Evolutionary conservation across 768 basidiomycete genomes (phyloP).

Genomic region (Pulveroboletus ravenelii): DNA sequence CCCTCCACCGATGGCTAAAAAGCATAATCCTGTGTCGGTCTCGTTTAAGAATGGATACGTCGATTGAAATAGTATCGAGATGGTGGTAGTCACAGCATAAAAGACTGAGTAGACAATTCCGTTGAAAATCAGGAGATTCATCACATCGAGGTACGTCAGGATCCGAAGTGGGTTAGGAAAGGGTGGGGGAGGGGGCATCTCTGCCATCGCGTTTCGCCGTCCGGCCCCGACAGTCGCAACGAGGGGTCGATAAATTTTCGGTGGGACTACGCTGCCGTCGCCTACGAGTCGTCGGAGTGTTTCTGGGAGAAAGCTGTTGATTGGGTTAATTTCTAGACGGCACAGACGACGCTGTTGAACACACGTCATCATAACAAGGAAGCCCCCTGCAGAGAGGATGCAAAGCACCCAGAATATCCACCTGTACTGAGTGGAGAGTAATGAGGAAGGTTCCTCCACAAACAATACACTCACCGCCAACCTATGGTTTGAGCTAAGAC

Average conservation of each 20-base stretch:
- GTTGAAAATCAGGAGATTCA: slow-evolving; percentile 43
- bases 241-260: slow-evolving; percentile 26
- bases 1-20: slow-evolving; percentile 70
- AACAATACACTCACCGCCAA: slow-evolving; percentile 47
- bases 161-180: slow-evolving; percentile 37
- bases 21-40: slow-evolving; percentile 67
- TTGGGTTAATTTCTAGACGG: not conserved
- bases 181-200: slow-evolving; percentile 11
- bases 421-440: not conserved
- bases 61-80: slow-evolving; percentile 47
- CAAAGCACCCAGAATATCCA: slow-evolving; percentile 24
- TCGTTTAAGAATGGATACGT: slow-evolving; percentile 47
- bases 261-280: slow-evolving; percentile 27
- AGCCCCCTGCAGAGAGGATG: slow-evolving; percentile 14
- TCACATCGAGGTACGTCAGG: slow-evolving; percentile 35
- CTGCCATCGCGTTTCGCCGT: slow-evolving; percentile 8
- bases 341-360: not conserved
- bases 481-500: slow-evolving; percentile 52
- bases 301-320: slow-evolving; percentile 22
- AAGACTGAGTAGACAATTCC: slow-evolving; percentile 54
- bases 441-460: not conserved
- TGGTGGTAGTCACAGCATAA: slow-evolving; percentile 40
- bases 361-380: slow-evolving; percentile 10
- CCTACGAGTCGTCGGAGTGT: slow-evolving; percentile 22
- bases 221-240: slow-evolving; percentile 23